Percentiles rank a stretch among this genome's conserved stretches.
These are phyloP conservation scores for Termitomyces sp. DNA, from an alignment of 768 basidiomycete species.

Conservation along the genomic window DNA sequence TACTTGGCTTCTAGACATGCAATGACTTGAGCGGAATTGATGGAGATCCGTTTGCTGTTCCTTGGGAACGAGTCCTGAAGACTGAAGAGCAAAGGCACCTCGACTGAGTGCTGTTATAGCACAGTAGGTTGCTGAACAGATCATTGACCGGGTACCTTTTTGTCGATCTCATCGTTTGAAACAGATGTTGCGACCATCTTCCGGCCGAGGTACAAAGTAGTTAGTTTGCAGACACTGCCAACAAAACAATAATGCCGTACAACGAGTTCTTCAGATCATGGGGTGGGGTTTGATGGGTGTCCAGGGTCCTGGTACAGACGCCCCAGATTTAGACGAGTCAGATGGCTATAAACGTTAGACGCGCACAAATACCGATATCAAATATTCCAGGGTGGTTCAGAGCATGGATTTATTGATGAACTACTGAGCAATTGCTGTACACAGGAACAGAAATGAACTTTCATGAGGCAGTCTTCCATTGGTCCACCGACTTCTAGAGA, in stretches of 20 bases:
- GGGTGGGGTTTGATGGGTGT: constrained; percentile 8
- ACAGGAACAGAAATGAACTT: background rate
- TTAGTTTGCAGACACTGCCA: constrained; percentile 7
- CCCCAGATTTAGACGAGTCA: background rate
- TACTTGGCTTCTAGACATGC: background rate
- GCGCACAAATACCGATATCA: background rate
- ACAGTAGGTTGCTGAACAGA: background rate
- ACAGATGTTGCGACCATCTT: constrained; percentile 7
- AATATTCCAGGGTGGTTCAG: background rate
- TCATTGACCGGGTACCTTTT: background rate
- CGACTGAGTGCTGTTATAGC: background rate
- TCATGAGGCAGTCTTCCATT: background rate
- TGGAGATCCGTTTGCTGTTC: background rate
- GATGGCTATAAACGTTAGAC: constrained; percentile 1
- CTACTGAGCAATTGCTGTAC: constrained; percentile 5
- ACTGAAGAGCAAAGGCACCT: background rate
- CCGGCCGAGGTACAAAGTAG: background rate
- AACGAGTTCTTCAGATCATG: background rate
- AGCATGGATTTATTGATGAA: background rate
- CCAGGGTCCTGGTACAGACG: constrained; percentile 7
- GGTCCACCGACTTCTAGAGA: background rate
- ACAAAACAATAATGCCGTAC: constrained; percentile 9
- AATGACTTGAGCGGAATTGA: background rate
- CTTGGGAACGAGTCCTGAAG: background rate
- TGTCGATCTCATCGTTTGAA: constrained; percentile 1